Percentiles rank a stretch among this genome's conserved stretches.
phyloP scores from a whole-genome alignment of 345 rosid species.

The Eucalyptus urophylla region DNA sequence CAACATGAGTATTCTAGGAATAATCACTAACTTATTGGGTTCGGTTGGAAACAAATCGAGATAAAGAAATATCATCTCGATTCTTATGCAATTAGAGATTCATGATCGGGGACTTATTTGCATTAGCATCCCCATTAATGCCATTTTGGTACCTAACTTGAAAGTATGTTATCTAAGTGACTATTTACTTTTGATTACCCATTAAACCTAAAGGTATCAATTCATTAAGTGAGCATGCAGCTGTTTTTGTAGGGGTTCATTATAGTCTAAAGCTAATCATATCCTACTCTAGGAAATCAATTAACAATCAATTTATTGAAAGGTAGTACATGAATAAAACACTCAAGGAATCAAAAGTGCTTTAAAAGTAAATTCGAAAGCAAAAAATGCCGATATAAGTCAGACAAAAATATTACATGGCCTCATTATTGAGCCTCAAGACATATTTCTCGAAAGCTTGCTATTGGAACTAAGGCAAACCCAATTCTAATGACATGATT shows the following conservation, averaged over 20 bases:
- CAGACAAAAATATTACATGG: too few relatives aligned
- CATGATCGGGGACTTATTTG: rapidly evolving
- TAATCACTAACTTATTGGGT: neutral
- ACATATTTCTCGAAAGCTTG: neutral
- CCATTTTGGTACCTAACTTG: neutral
- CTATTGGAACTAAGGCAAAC: neutral
- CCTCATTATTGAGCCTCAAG: neutral
- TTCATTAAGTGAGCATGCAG: neutral
- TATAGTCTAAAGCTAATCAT: neutral
- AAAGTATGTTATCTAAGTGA: neutral
- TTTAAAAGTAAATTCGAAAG: neutral
- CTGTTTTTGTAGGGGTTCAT: neutral
- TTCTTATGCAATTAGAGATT: rapidly evolving
- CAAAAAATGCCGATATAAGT: too few relatives aligned
- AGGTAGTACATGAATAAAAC: neutral
- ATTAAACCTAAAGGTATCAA: neutral
- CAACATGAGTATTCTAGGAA: rapidly evolving
- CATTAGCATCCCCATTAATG: too few relatives aligned
- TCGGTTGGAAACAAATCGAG: rapidly evolving
- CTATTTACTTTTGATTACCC: too few relatives aligned
- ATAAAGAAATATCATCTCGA: rapidly evolving
- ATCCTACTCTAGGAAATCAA: neutral
- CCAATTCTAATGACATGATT: neutral
- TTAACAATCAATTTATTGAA: neutral
- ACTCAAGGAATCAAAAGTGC: neutral